phyloP scores from a whole-genome alignment of 768 basidiomycete genomes.

The Suillus bovinus region DNA sequence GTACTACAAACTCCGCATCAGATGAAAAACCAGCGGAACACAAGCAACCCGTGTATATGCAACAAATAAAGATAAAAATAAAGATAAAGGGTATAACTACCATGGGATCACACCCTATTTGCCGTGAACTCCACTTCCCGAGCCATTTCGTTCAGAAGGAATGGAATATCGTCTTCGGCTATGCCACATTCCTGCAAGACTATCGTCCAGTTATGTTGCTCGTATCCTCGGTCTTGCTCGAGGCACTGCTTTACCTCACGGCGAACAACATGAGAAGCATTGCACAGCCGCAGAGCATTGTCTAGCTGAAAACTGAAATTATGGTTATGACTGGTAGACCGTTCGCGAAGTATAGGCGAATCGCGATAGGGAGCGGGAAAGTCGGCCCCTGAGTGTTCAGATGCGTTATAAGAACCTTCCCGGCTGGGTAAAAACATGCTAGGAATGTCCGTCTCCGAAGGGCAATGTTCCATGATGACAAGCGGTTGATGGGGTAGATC shows the following conservation, averaged over 20 bases:
- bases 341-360: background rate
- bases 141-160: conserved; percentile 30
- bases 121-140: conserved; percentile 20
- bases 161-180: conserved; percentile 14
- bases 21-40: background rate
- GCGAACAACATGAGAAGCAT: conserved; percentile 19
- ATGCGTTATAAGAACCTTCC: background rate
- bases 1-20: background rate
- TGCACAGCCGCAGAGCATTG: conserved; percentile 19
- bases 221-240: conserved; percentile 24
- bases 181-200: conserved; percentile 25
- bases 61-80: background rate
- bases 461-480: background rate
- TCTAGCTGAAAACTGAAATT: conserved; percentile 20
- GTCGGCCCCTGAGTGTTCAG: background rate
- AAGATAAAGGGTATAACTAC: background rate
- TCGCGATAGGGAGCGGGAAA: conserved; percentile 20
- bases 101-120: background rate
- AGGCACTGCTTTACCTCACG: conserved; percentile 27
- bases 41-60: background rate
- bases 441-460: background rate
- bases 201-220: conserved; percentile 28
- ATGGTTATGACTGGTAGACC: no score
- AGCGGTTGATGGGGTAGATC: background rate
- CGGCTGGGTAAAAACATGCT: background rate